These are phyloP conservation scores for Aspergillus unguis DNA, from an alignment of 2,329 filamentous ascomycete genomes.

Conservation along the genomic window DNA sequence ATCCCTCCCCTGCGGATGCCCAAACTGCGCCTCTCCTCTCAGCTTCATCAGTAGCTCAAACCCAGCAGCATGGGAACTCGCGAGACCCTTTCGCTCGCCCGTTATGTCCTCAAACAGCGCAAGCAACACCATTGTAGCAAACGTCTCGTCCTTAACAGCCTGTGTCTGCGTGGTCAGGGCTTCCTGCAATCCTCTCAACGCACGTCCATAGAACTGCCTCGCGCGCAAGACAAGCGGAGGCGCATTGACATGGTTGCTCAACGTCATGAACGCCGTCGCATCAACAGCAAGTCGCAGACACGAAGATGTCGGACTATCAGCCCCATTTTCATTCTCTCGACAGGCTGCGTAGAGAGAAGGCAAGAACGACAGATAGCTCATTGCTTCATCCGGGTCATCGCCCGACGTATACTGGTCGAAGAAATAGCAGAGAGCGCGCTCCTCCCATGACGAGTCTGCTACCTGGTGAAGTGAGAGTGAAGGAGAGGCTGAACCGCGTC, in stretches of 20 bases:
- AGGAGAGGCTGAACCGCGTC: conserved; percentile 3
- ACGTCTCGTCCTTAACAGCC: conserved; percentile 36
- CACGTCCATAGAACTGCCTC: conserved; percentile 31
- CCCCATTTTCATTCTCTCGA: conserved; percentile 18
- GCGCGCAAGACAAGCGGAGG: conserved; percentile 27
- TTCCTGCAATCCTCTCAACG: conserved; percentile 28
- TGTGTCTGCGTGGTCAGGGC: conserved; percentile 29
- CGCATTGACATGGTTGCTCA: conserved; percentile 29
- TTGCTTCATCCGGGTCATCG: conserved; percentile 22
- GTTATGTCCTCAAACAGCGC: conserved; percentile 40
- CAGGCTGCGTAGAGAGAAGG: conserved; percentile 34
- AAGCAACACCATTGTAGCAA: conserved; percentile 37
- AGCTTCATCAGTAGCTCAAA: conserved; percentile 36
- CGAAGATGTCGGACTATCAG: conserved; percentile 18
- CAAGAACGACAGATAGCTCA: conserved; percentile 37
- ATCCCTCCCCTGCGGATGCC: conserved; percentile 30
- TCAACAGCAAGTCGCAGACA: conserved; percentile 36
- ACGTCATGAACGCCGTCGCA: conserved; percentile 34
- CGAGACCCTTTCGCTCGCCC: conserved; percentile 34
- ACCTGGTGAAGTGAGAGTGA: conserved; percentile 20
- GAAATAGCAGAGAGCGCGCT: conserved; percentile 41
- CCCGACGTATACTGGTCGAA: conserved; percentile 39
- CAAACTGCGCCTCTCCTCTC: conserved; percentile 30
- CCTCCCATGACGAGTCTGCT: conserved; percentile 33
- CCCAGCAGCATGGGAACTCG: conserved; percentile 36